These are phyloP conservation scores for Beauveria medogensis DNA, from an alignment of 2,329 filamentous ascomycete species.

Conservation along the genomic window DNA sequence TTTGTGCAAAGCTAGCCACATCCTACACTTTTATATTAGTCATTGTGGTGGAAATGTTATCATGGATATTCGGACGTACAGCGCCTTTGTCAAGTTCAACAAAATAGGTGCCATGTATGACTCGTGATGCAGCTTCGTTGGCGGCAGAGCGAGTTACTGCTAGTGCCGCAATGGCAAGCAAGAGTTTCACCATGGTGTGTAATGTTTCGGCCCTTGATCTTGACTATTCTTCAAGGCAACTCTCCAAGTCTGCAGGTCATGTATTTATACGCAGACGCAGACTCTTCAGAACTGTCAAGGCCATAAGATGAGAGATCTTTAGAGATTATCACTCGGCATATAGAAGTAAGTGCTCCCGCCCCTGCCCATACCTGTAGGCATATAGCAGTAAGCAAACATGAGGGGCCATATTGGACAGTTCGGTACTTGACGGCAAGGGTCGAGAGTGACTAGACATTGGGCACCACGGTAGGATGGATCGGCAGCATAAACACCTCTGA, in stretches of 20 bases:
- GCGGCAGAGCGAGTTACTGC: neutral
- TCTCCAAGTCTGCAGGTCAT: neutral
- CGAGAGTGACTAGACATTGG: neutral
- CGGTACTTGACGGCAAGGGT: neutral
- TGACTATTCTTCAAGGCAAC: neutral
- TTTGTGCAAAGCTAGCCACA: neutral
- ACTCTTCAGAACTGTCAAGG: no score
- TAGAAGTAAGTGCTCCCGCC: neutral
- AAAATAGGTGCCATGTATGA: conserved; percentile 41
- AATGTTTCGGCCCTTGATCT: neutral
- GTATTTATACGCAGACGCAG: neutral
- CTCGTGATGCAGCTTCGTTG: neutral
- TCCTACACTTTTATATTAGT: neutral
- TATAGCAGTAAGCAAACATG: neutral
- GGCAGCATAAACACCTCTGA: neutral
- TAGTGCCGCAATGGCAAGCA: neutral
- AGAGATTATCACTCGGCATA: neutral
- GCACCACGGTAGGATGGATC: neutral
- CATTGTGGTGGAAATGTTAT: neutral
- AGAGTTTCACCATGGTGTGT: neutral
- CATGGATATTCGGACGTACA: conserved; percentile 26
- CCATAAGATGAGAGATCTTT: neutral
- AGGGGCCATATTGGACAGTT: neutral
- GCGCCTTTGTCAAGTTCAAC: conserved; percentile 44
- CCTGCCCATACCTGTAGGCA: neutral